A percentile compares a stretch with the other conserved stretches of the same genome.
These are phyloP conservation scores for Penicillium pulvis DNA, from an alignment of 495 filamentous ascomycete genomes.

Conservation along the genomic window DNA sequence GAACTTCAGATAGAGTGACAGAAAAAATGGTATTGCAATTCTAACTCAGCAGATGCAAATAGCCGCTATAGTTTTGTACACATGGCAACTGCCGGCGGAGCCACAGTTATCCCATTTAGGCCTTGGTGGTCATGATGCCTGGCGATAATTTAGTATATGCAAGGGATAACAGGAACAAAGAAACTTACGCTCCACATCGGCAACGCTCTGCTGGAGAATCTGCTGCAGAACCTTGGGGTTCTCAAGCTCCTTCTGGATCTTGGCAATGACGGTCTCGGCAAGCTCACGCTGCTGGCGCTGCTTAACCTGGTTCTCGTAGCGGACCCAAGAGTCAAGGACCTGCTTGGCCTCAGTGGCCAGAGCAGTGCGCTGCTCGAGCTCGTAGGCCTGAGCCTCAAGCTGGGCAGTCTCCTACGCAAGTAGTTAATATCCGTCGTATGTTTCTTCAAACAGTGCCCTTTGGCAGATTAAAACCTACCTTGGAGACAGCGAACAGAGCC, in stretches of 20 bases:
- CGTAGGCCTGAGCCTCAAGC: slow-evolving; percentile 92
- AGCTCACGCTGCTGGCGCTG: slow-evolving; percentile 96
- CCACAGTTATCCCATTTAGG: slow-evolving; percentile 43
- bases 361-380: slow-evolving; percentile 93
- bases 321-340: slow-evolving; percentile 96
- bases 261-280: slow-evolving; percentile 86
- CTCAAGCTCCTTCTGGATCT: slow-evolving; percentile 97
- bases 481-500: slow-evolving; percentile 95
- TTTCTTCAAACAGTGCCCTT: background rate
- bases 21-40: slow-evolving; percentile 44
- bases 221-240: slow-evolving; percentile 93
- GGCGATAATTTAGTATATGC: slow-evolving; percentile 28
- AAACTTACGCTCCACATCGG: slow-evolving; percentile 92
- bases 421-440: slow-evolving; percentile 2
- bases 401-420: slow-evolving; percentile 82
- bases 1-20: slow-evolving; percentile 4
- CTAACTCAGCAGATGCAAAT: slow-evolving; percentile 47
- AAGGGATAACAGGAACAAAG: background rate
- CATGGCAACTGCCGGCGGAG: slow-evolving; percentile 41
- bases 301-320: slow-evolving; percentile 98
- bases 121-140: slow-evolving; percentile 58
- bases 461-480: slow-evolving; percentile 57
- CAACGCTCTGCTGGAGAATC: slow-evolving; percentile 92
- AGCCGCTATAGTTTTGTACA: slow-evolving; percentile 53
- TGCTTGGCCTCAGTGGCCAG: slow-evolving; percentile 88